Percentiles rank a stretch among this genome's conserved stretches.
phyloP scores from a whole-genome alignment of 192 early-diverging fungal species.

The Podila verticillata region DNA sequence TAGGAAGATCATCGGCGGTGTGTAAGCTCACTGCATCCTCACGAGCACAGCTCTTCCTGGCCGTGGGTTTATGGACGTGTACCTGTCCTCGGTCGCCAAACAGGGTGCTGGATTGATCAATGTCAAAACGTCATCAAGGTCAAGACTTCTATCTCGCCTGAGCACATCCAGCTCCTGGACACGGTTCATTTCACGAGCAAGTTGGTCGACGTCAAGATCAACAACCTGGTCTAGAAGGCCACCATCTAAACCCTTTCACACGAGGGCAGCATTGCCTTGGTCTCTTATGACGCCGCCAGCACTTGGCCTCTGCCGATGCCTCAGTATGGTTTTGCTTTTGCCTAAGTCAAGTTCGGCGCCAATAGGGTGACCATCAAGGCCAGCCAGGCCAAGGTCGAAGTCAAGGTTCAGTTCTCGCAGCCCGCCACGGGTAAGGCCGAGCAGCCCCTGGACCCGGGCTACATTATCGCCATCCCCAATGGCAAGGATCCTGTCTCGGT shows the following conservation, averaged over 20 bases:
- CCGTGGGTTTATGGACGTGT: neutral
- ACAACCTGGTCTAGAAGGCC: constrained; percentile 39
- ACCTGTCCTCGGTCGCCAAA: constrained; percentile 53
- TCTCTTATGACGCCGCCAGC: constrained; percentile 32
- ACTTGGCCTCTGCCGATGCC: constrained; percentile 40
- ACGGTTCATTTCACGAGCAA: constrained; percentile 39
- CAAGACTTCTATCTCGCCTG: constrained; percentile 63
- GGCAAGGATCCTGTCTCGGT: constrained; percentile 21
- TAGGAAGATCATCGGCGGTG: constrained; percentile 50
- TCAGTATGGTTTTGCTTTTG: constrained; percentile 28
- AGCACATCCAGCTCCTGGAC: constrained; percentile 65
- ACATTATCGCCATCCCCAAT: constrained; percentile 42
- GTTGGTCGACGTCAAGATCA: constrained; percentile 49
- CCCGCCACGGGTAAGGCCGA: constrained; percentile 23
- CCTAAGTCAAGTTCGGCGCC: constrained; percentile 42
- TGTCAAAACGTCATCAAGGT: constrained; percentile 66
- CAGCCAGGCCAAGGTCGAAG: constrained; percentile 23
- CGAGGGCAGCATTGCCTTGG: constrained; percentile 32
- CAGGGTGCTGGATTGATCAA: constrained; percentile 81
- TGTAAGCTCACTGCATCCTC: constrained; percentile 25
- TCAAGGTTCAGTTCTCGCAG: constrained; percentile 50
- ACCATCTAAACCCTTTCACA: constrained; percentile 48
- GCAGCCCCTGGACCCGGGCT: constrained; percentile 59
- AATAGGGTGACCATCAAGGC: constrained; percentile 32
- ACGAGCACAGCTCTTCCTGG: constrained; percentile 37